Percentiles rank a stretch among this genome's conserved stretches.
phyloP scores from a whole-genome alignment of 2,329 filamentous ascomycete species.

The Cadophora sp. region DNA sequence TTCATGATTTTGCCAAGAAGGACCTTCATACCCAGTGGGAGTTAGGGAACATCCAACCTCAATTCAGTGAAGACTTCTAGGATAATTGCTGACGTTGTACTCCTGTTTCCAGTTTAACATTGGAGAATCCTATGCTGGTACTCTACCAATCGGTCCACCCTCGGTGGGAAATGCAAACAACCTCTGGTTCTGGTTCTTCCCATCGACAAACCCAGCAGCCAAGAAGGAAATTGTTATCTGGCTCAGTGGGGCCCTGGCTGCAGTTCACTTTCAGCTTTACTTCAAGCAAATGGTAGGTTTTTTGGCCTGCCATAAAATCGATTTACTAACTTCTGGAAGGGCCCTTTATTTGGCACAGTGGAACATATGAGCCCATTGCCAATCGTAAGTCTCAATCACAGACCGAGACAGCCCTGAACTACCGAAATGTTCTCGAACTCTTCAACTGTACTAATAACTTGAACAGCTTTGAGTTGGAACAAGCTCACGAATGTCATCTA shows the following conservation, averaged over 20 bases:
- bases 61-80: neutral
- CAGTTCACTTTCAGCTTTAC: slow-evolving; percentile 92
- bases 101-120: slow-evolving; percentile 40
- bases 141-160: slow-evolving; percentile 58
- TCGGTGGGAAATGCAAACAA: slow-evolving; percentile 52
- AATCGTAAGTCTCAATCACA: slow-evolving; percentile 28
- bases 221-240: slow-evolving; percentile 67
- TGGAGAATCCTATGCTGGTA: slow-evolving; percentile 44
- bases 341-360: slow-evolving; percentile 41
- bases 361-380: slow-evolving; percentile 38
- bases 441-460: neutral
- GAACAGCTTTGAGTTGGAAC: slow-evolving; percentile 37
- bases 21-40: neutral
- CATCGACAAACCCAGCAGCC: slow-evolving; percentile 55
- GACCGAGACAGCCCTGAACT: neutral
- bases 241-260: slow-evolving; percentile 97
- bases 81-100: neutral
- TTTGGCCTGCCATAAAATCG: neutral
- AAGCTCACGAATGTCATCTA: slow-evolving; percentile 43
- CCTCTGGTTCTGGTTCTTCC: slow-evolving; percentile 64
- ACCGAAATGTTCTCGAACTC: neutral
- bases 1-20: too few relatives aligned
- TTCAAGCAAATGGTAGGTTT: slow-evolving; percentile 55
- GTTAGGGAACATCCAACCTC: too few relatives aligned
- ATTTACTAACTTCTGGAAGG: slow-evolving; percentile 16